Evolutionary conservation across 1,284 basidiomycete species (phyloP).

Genomic region (Filobasidium uniguttulatum): DNA sequence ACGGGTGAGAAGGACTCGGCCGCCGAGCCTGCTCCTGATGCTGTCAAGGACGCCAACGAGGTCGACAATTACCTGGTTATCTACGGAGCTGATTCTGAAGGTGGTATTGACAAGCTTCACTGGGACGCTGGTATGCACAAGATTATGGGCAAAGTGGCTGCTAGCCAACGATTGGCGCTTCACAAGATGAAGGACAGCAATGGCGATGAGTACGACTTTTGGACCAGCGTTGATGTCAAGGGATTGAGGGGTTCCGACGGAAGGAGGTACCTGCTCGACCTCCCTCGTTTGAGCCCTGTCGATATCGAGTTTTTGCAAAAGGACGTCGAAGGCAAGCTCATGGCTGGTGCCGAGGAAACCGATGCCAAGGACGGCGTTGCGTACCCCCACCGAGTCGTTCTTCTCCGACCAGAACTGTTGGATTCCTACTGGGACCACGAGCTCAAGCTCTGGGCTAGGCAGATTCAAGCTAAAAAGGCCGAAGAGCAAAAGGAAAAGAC

Average conservation of each 20-base stretch:
- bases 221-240: constrained; percentile 45
- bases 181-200: constrained; percentile 41
- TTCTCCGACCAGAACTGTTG: constrained; percentile 46
- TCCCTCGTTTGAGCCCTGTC: constrained; percentile 42
- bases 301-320: constrained; percentile 46
- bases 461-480: constrained; percentile 31
- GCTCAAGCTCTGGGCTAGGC: constrained; percentile 43
- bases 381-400: constrained; percentile 45
- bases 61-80: constrained; percentile 40
- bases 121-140: constrained; percentile 41
- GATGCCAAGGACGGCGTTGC: constrained; percentile 11
- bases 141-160: constrained; percentile 41
- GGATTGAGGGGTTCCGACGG: constrained; percentile 45
- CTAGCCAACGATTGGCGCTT: constrained; percentile 40
- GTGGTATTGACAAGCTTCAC: constrained; percentile 36
- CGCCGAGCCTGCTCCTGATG: constrained; percentile 17
- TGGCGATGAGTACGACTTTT: constrained; percentile 40
- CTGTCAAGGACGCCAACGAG: constrained; percentile 8
- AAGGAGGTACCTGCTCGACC: constrained; percentile 44
- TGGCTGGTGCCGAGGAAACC: constrained; percentile 16
- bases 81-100: constrained; percentile 45
- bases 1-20: constrained; percentile 46
- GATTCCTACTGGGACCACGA: constrained; percentile 43
- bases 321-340: constrained; percentile 34
- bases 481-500: constrained; percentile 15